A percentile compares a stretch with the other conserved stretches of the same genome.
These are phyloP conservation scores for Tetracentron sinense DNA, from an alignment of 164 flowering plant genomes.

Conservation along the genomic window DNA sequence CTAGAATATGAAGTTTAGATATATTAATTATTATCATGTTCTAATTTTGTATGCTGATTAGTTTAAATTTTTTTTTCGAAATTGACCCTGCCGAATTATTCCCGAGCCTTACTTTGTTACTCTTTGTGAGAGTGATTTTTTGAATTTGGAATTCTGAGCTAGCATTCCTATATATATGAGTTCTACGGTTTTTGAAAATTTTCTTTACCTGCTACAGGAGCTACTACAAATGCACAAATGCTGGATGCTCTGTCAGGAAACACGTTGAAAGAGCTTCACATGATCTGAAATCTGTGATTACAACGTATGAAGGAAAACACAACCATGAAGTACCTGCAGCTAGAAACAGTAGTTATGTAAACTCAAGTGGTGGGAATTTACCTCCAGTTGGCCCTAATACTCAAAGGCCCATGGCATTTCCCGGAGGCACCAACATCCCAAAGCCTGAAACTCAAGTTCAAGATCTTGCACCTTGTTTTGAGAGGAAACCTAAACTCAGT, in stretches of 20 bases:
- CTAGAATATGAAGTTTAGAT: no score
- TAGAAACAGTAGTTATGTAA: constrained; percentile 47
- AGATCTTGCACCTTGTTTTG: constrained; percentile 41
- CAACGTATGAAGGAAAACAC: constrained; percentile 88
- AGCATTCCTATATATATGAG: no score
- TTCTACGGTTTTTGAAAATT: not conserved
- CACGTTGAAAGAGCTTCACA: constrained; percentile 84
- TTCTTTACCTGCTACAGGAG: constrained; percentile 49
- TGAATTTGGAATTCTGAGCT: no score
- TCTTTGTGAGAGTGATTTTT: no score
- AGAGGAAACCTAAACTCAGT: constrained; percentile 34
- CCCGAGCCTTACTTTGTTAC: no score
- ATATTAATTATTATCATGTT: no score
- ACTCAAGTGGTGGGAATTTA: constrained; percentile 26
- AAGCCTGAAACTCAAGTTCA: constrained; percentile 49
- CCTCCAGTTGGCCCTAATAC: constrained; percentile 19
- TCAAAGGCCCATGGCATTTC: constrained; percentile 26
- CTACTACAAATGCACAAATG: constrained; percentile 85
- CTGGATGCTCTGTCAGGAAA: constrained; percentile 77
- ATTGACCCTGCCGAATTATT: no score
- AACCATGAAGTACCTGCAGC: constrained; percentile 87
- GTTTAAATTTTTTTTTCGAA: no score
- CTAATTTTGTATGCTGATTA: no score
- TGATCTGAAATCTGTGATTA: constrained; percentile 59
- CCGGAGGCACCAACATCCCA: constrained; percentile 31